Base-by-base conservation (phyloP, 345 rosid genomes). In the Melaleuca alternifolia region DNA sequence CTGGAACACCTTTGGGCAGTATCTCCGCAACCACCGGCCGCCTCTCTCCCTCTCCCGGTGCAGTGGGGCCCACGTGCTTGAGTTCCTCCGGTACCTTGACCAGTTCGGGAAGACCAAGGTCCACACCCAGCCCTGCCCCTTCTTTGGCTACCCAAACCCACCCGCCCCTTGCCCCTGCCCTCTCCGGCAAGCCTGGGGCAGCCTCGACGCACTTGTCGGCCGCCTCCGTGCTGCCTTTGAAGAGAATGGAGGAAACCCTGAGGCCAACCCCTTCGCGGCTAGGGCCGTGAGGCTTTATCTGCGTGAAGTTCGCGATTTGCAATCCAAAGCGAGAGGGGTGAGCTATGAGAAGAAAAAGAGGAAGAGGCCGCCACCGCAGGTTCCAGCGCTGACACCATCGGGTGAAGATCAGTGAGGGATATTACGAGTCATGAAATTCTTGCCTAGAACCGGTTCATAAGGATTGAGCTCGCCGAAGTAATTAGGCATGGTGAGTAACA, bases 131-230 rank as follows among this genome's bases (percentile, higher is more conserved):
- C 88, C 92, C 82, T 96, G 99, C 87, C 99, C 98, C 18, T 96
- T 96, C 95, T 96, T 93, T 8, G 99, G 99, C 52, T 95, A 94
- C 87, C 96, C 98, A 6, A 96, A 94, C 92, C 99, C 98, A 37
- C 99, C 99, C 10, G 96, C 96, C 50, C 98, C 99, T 13, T 96
- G 99, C 87, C 95, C 97, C 2, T 96, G 99, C 86, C 99, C 99
- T n/a, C 99, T 96, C 82, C 93, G 98, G 26, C 99, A 96, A 85
- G 99, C 99, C 50, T 96, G 99, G 99, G 99, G 99, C 10, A 95
- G 98, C 89, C 96, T 96, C 15, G 99, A 96, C 84, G 98, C 99
- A 50, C 98, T 96, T 91, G 93, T 94, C 30, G 99, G 99, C 85
- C 94, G 99, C 48, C 98, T 96, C 84, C 93, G 99, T 5, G 99